These are phyloP conservation scores for Melastoma candidum DNA, from an alignment of 441 rosid genomes.

Conservation along the genomic window DNA sequence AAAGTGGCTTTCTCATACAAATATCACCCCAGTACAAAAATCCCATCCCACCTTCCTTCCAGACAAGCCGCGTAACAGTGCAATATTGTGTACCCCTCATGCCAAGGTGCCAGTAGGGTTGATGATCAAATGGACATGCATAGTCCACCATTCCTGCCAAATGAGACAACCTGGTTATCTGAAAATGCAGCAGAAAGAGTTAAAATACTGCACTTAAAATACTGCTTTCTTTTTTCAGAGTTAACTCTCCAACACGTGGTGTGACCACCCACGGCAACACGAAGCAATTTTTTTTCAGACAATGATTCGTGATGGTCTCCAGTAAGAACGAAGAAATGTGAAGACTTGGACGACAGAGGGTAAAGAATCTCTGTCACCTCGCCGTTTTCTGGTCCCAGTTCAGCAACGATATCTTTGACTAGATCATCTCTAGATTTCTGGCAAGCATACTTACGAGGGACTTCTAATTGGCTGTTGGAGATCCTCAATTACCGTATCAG, in stretches of 20 bases:
- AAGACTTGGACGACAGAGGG: too few relatives aligned
- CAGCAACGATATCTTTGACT: constrained; percentile 71
- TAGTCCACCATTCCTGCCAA: constrained; percentile 91
- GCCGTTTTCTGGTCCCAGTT: constrained; percentile 58
- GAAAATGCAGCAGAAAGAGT: too few relatives aligned
- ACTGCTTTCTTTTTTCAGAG: too few relatives aligned
- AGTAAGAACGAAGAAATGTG: too few relatives aligned
- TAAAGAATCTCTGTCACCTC: constrained; percentile 49
- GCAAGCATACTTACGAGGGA: too few relatives aligned
- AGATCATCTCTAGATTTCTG: constrained; percentile 45
- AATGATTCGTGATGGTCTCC: too few relatives aligned
- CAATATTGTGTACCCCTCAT: constrained; percentile 98
- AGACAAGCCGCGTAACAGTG: constrained; percentile 96
- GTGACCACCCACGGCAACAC: too few relatives aligned
- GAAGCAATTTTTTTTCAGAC: too few relatives aligned
- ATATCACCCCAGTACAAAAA: constrained; percentile 98
- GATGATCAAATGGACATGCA: constrained; percentile 96
- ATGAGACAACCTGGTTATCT: constrained; percentile 1
- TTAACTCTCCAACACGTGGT: too few relatives aligned
- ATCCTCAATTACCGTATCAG: constrained; percentile 97
- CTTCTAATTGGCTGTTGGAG: constrained; percentile 15
- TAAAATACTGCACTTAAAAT: too few relatives aligned
- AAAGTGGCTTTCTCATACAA: constrained; percentile 84
- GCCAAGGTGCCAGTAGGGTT: constrained; percentile 96
- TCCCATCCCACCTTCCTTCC: constrained; percentile 99